Percentiles rank a stretch among this genome's conserved stretches.
Evolutionary conservation across 495 filamentous ascomycete genomes (phyloP).

Genomic region (Aeminium ludgeri): DNA sequence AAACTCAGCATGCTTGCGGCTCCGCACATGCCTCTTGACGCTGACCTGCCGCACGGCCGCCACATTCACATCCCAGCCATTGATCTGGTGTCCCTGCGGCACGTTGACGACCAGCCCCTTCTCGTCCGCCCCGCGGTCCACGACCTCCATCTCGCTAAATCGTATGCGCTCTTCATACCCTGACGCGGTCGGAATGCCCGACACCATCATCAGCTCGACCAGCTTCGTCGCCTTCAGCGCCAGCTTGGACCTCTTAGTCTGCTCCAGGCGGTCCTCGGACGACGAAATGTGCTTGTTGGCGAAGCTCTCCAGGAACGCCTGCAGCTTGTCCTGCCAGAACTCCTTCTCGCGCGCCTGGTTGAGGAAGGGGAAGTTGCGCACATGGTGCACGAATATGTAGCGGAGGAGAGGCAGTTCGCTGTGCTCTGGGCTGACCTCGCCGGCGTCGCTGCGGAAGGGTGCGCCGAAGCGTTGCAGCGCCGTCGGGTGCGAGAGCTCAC

Average conservation of each 20-base stretch:
- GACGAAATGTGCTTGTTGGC: slow-evolving; percentile 96
- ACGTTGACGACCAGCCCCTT: slow-evolving; percentile 68
- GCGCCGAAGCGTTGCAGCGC: slow-evolving; percentile 90
- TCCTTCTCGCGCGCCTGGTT: slow-evolving; percentile 94
- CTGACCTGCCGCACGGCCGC: slow-evolving; percentile 68
- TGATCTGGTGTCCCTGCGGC: slow-evolving; percentile 77
- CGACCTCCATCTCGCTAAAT: slow-evolving; percentile 91
- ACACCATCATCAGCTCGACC: slow-evolving; percentile 98
- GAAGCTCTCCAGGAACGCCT: slow-evolving; percentile 92
- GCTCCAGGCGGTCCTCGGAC: slow-evolving; percentile 85
- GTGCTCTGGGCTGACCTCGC: slow-evolving; percentile 84
- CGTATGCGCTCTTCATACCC: slow-evolving; percentile 93
- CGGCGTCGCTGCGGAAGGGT: slow-evolving; percentile 79
- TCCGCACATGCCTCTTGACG: slow-evolving; percentile 70
- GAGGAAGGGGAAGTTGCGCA: slow-evolving; percentile 93
- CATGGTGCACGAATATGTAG: slow-evolving; percentile 96
- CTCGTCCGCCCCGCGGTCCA: slow-evolving; percentile 82
- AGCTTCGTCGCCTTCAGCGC: slow-evolving; percentile 86
- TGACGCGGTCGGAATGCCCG: slow-evolving; percentile 83
- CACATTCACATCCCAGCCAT: slow-evolving; percentile 96
- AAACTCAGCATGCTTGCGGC: slow-evolving; percentile 92
- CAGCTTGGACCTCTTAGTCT: slow-evolving; percentile 86
- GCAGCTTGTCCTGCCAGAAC: slow-evolving; percentile 97
- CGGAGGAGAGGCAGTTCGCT: slow-evolving; percentile 85
- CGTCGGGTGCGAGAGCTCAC: slow-evolving; percentile 82